phyloP scores from a whole-genome alignment of 176 grass and related monocot genomes.

The Areca catechu region DNA sequence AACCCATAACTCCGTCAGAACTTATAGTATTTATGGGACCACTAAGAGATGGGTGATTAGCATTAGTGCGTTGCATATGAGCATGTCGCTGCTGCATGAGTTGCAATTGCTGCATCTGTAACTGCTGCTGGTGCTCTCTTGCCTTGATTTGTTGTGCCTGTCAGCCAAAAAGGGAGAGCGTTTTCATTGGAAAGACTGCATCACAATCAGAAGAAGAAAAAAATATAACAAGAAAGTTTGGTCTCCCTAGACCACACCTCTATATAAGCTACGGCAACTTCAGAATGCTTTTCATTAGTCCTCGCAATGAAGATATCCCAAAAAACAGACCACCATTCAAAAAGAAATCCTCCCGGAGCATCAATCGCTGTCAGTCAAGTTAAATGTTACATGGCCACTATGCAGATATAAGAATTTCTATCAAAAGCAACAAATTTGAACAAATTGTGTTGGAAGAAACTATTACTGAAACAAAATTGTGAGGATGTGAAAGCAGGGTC shows the following conservation, averaged over 20 bases:
- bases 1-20: conserved; percentile 67
- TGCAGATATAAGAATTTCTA: no score
- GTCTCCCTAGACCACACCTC: conserved; percentile 31
- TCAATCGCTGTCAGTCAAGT: conserved; percentile 61
- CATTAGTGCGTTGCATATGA: conserved; percentile 71
- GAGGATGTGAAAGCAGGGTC: no score
- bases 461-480: no score
- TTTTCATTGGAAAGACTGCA: no score
- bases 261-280: conserved; percentile 85
- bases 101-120: conserved; percentile 94
- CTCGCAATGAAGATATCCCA: conserved; percentile 99
- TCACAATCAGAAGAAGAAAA: no score
- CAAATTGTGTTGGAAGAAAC: no score
- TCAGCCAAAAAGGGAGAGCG: not conserved
- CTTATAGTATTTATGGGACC: conserved; percentile 60
- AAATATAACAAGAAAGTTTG: no score
- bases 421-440: no score
- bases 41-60: conserved; percentile 51
- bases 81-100: conserved; percentile 85
- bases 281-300: conserved; percentile 96
- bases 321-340: conserved; percentile 99
- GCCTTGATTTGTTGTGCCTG: conserved; percentile 87
- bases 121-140: conserved; percentile 83
- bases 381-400: conserved; percentile 3
- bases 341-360: conserved; percentile 97